These are phyloP conservation scores for Tetracentron sinense DNA, from an alignment of 164 flowering plant species.

Conservation along the genomic window DNA sequence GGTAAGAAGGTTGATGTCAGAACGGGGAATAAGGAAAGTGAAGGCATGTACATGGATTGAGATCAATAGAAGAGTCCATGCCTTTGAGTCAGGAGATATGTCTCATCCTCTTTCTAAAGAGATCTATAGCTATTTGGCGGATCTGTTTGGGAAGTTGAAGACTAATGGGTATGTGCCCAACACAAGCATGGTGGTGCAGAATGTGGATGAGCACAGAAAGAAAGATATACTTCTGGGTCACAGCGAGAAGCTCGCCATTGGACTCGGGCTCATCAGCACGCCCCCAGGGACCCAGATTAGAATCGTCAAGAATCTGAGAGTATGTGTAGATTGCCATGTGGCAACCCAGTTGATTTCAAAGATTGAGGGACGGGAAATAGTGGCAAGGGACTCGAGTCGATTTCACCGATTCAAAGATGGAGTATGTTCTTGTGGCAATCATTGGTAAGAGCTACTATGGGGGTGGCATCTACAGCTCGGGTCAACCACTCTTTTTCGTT, in stretches of 20 bases:
- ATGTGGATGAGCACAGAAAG: constrained; percentile 34
- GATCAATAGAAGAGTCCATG: constrained; percentile 34
- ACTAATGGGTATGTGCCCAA: constrained; percentile 30
- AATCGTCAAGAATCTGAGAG: constrained; percentile 45
- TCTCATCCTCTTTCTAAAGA: constrained; percentile 28
- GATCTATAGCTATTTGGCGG: constrained; percentile 25
- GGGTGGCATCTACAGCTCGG: no score
- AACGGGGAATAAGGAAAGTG: constrained; percentile 42
- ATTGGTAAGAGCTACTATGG: constrained; percentile 32
- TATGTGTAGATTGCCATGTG: constrained; percentile 41
- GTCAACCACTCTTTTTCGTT: no score
- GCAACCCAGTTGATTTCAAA: constrained; percentile 30
- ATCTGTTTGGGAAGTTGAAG: constrained; percentile 37
- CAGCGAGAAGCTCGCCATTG: constrained; percentile 48
- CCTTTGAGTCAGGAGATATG: constrained; percentile 48
- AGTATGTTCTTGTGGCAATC: constrained; percentile 37
- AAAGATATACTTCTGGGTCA: constrained; percentile 39
- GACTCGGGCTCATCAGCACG: constrained; percentile 37
- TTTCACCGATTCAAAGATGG: constrained; percentile 47
- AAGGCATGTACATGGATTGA: no score
- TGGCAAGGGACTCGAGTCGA: constrained; percentile 42
- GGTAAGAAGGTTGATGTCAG: constrained; percentile 38
- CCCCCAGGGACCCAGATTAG: constrained; percentile 24
- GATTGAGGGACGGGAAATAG: constrained; percentile 37
- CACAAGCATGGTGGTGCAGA: constrained; percentile 38